Conservation (phyloP, 345 rosid genomes). For the Hibiscus tridactylites region DNA sequence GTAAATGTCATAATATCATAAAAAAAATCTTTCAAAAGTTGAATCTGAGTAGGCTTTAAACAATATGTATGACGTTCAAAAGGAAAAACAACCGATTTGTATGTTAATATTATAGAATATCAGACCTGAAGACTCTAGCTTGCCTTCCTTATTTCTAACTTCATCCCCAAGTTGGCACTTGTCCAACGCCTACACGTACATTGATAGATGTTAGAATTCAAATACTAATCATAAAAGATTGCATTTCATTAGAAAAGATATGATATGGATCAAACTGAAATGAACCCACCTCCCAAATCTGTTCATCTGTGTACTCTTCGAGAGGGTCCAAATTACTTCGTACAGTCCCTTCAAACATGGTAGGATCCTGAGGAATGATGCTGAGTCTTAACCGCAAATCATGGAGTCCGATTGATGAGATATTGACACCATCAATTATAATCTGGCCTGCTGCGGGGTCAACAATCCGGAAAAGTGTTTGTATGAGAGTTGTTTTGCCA, state of each 20-base stretch:
- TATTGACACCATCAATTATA: slow-evolving; percentile 41
- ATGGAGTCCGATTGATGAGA: slow-evolving; percentile 45
- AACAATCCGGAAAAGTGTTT: slow-evolving; percentile 50
- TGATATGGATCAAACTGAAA: not conserved
- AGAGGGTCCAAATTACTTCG: slow-evolving; percentile 55
- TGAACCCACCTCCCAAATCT: slow-evolving; percentile 46
- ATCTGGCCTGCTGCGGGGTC: slow-evolving; percentile 54
- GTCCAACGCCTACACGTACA: slow-evolving; percentile 33
- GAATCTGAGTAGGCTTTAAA: not conserved
- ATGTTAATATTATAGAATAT: slow-evolving; percentile 3
- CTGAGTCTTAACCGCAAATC: slow-evolving; percentile 52
- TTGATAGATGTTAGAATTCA: not conserved
- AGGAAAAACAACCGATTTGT: not conserved
- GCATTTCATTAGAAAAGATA: not conserved
- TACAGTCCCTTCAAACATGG: slow-evolving; percentile 64
- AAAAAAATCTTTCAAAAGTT: not conserved
- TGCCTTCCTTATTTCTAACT: slow-evolving; percentile 45
- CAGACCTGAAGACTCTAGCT: slow-evolving; percentile 43
- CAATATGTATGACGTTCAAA: not conserved
- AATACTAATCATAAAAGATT: not conserved
- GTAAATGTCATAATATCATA: not conserved
- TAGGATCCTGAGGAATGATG: slow-evolving; percentile 68
- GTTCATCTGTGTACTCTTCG: slow-evolving; percentile 44
- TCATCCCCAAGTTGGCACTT: slow-evolving; percentile 59
- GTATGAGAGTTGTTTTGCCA: slow-evolving; percentile 59